phyloP scores from a whole-genome alignment of 495 filamentous ascomycete species.

The Copromyces sp. region DNA sequence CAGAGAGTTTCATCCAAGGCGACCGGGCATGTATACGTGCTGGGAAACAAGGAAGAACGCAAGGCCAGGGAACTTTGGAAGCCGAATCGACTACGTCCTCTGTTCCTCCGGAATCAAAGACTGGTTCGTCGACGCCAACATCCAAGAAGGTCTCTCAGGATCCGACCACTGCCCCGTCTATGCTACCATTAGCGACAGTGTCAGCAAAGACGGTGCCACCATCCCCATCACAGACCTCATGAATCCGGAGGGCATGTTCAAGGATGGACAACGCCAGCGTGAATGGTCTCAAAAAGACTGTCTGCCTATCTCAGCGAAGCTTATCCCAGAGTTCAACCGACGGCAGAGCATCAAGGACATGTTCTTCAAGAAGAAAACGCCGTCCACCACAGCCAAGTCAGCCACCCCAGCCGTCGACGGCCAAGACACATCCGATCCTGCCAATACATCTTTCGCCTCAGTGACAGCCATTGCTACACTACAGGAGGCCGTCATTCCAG shows the following conservation, averaged over 20 bases:
- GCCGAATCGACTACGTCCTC: slow-evolving; percentile 87
- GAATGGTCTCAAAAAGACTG: slow-evolving; percentile 57
- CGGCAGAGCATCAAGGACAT: slow-evolving; percentile 85
- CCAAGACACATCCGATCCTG: neutral
- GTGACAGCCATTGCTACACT: neutral
- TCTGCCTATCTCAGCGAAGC: slow-evolving; percentile 65
- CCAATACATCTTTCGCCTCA: neutral
- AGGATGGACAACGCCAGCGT: slow-evolving; percentile 53
- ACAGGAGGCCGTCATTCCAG: neutral
- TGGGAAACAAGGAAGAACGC: slow-evolving; percentile 50
- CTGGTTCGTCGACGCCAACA: slow-evolving; percentile 84
- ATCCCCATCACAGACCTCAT: slow-evolving; percentile 61
- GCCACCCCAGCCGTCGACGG: neutral
- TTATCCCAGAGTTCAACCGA: slow-evolving; percentile 80
- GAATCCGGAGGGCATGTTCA: slow-evolving; percentile 70
- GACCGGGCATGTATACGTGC: slow-evolving; percentile 91
- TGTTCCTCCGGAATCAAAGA: slow-evolving; percentile 69
- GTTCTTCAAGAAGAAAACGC: slow-evolving; percentile 54
- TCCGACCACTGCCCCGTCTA: slow-evolving; percentile 96
- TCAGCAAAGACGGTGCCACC: slow-evolving; percentile 37
- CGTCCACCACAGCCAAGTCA: slow-evolving; percentile 4
- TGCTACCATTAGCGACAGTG: slow-evolving; percentile 30
- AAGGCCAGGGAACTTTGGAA: slow-evolving; percentile 82
- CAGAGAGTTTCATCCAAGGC: slow-evolving; percentile 66
- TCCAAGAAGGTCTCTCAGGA: slow-evolving; percentile 90